Base-by-base conservation (phyloP, 495 filamentous ascomycete species). In the Ramalina peruviana region DNA sequence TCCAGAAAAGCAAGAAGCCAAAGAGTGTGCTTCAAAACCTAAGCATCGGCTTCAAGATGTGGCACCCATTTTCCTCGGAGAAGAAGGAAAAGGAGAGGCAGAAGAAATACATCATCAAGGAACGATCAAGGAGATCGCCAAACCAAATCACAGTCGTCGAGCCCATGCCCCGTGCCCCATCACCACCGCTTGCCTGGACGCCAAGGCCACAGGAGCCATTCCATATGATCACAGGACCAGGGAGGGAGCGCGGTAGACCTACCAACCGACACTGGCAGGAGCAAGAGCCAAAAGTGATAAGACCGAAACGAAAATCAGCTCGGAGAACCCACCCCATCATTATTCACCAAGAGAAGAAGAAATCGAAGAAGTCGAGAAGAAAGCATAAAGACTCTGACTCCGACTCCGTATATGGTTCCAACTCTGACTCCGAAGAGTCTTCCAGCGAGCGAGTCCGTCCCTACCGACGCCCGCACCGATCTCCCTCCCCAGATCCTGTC, bases 61-160 rank as follows among this genome's bases (percentile, higher is more conserved):
- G 50, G 50, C 46, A 47, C 13, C 50, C 50, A 5, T 52, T 52
- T 25, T 52, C 50, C 6, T 52, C 50, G 11, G 46, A 52, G 37
- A 40, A 33, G 13, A 40, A 46, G 27, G 17, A 47, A 38, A 47
- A 38, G 36, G 46, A 39, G 46, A 46, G 10, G 23, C 25, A 52
- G 43, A 38, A 6, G 20, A 3, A 45, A 27, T 37, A 46, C 21
- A 20, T 36, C n/a, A 17, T 16, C 12, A 37, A 10, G 26, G 19
- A 23, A 48, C 17, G 21, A 16, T 13, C 16, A 45, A 19, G 11
- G 10, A 48, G 45, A 48, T 19, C 45, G 5, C 19, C 17, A 17
- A 20, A 37, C 17, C 26, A 37, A 27, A 10, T 48, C 45, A 37
- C 26, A 5, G 16, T 48, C 26, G 30, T 48, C 13, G 25, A 37